A percentile compares a stretch with the other conserved stretches of the same genome.
These are phyloP conservation scores for Allantophomopsis lycopodina DNA, from an alignment of 2,329 filamentous ascomycete genomes.

Conservation along the genomic window DNA sequence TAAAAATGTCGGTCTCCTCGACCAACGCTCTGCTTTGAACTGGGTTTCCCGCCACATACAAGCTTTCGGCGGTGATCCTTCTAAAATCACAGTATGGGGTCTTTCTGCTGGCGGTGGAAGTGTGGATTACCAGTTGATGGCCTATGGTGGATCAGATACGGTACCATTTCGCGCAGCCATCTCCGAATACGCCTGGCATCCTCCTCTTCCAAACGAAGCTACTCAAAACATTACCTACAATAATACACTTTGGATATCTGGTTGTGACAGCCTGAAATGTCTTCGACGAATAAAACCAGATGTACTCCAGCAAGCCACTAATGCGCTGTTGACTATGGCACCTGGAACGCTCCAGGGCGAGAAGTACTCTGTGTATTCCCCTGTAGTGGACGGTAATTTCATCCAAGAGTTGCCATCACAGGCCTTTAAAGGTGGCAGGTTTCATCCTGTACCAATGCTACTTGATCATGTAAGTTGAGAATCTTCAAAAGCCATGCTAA, in stretches of 20 bases:
- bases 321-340: no score
- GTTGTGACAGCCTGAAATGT: background rate
- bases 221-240: conserved; percentile 17
- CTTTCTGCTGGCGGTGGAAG: conserved; percentile 14
- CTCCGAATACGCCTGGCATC: conserved; percentile 21
- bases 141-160: conserved; percentile 20
- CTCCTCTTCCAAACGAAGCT: conserved; percentile 16
- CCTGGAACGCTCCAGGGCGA: no score
- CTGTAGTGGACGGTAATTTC: background rate
- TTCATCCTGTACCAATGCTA: conserved; percentile 19
- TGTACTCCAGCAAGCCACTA: background rate
- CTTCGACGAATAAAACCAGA: background rate
- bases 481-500: no score
- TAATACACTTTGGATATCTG: conserved; percentile 2
- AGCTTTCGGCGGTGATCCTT: conserved; percentile 15
- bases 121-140: conserved; percentile 17
- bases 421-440: background rate
- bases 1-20: conserved; percentile 1
- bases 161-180: conserved; percentile 28
- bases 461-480: conserved; percentile 10
- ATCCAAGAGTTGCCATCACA: background rate
- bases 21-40: conserved; percentile 1
- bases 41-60: conserved; percentile 15
- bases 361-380: background rate
- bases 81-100: conserved; percentile 19